Conservation (phyloP, 192 early-diverging fungal species). For the Allomyces arbusculus region DNA sequence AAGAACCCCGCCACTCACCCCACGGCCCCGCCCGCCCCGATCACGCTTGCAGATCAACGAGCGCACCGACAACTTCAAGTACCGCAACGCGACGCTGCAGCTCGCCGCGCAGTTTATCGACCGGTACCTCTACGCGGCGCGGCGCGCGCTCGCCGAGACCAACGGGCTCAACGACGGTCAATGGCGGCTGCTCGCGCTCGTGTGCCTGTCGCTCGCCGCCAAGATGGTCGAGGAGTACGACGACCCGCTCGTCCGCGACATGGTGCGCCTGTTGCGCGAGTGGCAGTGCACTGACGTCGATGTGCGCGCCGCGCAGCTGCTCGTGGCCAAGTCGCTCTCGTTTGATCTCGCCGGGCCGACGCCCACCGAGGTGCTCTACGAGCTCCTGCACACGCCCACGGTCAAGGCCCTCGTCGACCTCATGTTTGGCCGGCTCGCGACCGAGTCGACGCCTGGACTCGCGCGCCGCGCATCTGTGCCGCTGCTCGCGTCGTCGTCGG, state of each 20-base stretch:
- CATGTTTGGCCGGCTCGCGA: too few species aligned
- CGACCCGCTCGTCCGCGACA: background rate
- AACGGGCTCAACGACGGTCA: background rate
- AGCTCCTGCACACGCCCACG: background rate
- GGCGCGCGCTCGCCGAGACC: background rate
- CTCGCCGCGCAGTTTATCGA: background rate
- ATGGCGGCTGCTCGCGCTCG: background rate
- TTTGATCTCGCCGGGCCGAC: background rate
- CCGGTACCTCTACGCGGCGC: background rate
- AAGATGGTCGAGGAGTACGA: background rate
- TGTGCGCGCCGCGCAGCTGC: background rate
- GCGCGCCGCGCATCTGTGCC: too few species aligned
- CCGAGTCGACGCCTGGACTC: too few species aligned
- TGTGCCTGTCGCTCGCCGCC: background rate
- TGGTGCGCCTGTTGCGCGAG: background rate
- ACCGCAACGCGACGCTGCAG: background rate
- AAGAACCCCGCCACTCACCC: too few species aligned
- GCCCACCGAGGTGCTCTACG: background rate
- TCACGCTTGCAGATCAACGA: too few species aligned
- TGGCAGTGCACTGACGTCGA: background rate
- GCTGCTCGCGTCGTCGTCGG: too few species aligned
- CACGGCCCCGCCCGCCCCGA: too few species aligned
- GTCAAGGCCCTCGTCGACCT: background rate
- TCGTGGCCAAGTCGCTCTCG: background rate
- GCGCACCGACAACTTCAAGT: background rate